Percentiles rank a stretch among this genome's conserved stretches.
Evolutionary conservation across 306 rosid genomes (phyloP).

Genomic region (Cucurbita ficifolia): DNA sequence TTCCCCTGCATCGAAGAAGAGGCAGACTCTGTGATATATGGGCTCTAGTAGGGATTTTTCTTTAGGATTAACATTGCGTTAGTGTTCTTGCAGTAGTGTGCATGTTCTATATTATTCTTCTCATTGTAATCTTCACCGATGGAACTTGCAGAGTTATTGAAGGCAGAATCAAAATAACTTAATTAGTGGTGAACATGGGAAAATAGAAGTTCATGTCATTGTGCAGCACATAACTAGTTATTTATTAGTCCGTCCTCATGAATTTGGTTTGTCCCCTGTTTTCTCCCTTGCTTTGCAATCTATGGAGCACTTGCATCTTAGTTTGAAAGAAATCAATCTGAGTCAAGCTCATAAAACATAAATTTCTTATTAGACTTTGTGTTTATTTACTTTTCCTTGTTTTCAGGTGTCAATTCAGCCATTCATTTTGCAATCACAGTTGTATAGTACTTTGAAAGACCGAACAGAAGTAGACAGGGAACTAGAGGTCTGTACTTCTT

Average conservation of each 20-base stretch:
- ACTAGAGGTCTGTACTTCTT: constrained; percentile 44
- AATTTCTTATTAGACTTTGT: background rate
- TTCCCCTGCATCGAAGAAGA: background rate
- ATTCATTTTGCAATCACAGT: constrained; percentile 68
- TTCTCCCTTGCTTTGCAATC: background rate
- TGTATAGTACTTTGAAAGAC: constrained; percentile 82
- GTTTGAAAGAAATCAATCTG: background rate
- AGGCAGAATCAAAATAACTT: background rate
- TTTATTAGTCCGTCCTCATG: background rate
- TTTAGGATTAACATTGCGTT: too few species aligned
- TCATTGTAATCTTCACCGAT: background rate
- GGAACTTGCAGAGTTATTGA: background rate
- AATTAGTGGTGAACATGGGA: background rate
- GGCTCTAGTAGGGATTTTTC: too few species aligned
- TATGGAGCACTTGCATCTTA: background rate
- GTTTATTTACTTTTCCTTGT: constrained; percentile 10
- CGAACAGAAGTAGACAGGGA: constrained; percentile 87
- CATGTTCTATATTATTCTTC: background rate
- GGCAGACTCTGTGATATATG: background rate
- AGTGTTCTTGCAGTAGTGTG: background rate
- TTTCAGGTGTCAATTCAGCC: constrained; percentile 61
- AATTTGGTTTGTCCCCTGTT: background rate
- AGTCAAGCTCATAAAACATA: background rate
- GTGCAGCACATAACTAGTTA: background rate
- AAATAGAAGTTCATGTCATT: background rate